A percentile compares a stretch with the other conserved stretches of the same genome.
Conservation (phyloP, 257 asterid species). For the Solanum peruvianum region DNA sequence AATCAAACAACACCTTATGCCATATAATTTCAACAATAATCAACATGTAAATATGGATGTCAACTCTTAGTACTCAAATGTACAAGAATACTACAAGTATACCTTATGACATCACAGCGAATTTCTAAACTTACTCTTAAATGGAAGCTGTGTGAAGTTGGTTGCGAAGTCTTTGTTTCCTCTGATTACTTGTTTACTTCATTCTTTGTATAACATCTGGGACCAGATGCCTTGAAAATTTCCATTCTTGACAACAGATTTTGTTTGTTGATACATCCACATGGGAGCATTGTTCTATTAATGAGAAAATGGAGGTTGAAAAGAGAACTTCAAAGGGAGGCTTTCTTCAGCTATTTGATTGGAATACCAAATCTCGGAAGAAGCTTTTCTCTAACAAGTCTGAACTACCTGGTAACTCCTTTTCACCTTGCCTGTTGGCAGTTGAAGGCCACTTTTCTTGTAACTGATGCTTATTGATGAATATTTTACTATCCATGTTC, state of each 20-base stretch:
- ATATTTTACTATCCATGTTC: conserved; percentile 1
- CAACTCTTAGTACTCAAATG: not conserved
- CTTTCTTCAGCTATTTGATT: conserved; percentile 87
- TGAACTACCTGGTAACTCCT: conserved; percentile 54
- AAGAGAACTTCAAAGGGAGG: conserved; percentile 77
- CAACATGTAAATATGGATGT: not conserved
- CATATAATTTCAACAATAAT: not conserved
- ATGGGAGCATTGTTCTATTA: conserved; percentile 1
- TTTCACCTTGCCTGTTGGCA: not conserved
- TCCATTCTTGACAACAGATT: conserved; percentile 8
- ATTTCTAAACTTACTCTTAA: not conserved
- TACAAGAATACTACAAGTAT: not conserved
- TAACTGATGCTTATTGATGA: not conserved
- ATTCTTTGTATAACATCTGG: not conserved
- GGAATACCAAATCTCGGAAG: conserved; percentile 87
- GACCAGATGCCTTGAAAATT: not conserved
- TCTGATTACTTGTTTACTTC: not conserved
- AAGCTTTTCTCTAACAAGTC: conserved; percentile 78
- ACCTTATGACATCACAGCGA: not conserved
- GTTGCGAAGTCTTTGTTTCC: not conserved
- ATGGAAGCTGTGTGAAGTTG: not conserved
- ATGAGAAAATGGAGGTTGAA: conserved; percentile 69
- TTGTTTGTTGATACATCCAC: not conserved
- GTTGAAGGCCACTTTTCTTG: not conserved
- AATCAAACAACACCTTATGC: not conserved